Evolutionary conservation across 2,329 filamentous ascomycete genomes (phyloP), one percentile per base, ranked within the genome.

Genomic region (Bipolaris cookei): DNA sequence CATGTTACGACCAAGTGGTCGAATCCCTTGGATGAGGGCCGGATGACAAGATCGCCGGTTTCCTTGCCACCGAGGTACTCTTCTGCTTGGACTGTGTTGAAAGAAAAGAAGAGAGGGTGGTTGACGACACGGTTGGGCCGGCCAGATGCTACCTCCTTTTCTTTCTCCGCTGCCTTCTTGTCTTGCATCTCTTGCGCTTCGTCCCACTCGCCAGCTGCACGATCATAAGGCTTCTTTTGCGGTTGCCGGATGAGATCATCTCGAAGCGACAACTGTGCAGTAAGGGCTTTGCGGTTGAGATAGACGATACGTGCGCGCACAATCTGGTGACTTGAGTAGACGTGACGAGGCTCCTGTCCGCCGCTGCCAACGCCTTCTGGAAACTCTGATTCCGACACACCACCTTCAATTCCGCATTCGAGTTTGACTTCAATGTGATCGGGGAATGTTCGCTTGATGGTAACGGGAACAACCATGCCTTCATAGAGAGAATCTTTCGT

Each of bases 1-100:
- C 95, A 99, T 0, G 95, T 99, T 44, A 99, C 88, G 6, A 94
- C 92, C 53, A 99, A 83, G 80, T 99, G 95, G 75, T 99, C 95
- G 56, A 92, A 90, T 42, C 95, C 95, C 76, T 96, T 97, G 25
- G 92, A 97, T 0, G 92, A 97, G 3, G 95, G 94, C 42, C 95
- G 89, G 71, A 99, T 97, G 59, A 99, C 92, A 53, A 96, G 90
- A 75, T 98, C 95, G 46, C 95, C 95, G 6, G 88, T 84, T 49
- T 89, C 86, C 75, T 96, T 91, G 13, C 90, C 91, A 39, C 92
- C 92, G 30, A 99, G 84, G 75, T 90, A 98, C 76, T 98, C 92
- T 77, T 98, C 92, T 0, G 95, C 95, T 78, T 98, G 92, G 2
- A 88, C 87, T 28, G 92, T 86, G 77, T 96, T 97, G 83, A 96